These are phyloP conservation scores for Carnegiea gigantea DNA, from an alignment of 179 eudicot genomes.

Conservation along the genomic window DNA sequence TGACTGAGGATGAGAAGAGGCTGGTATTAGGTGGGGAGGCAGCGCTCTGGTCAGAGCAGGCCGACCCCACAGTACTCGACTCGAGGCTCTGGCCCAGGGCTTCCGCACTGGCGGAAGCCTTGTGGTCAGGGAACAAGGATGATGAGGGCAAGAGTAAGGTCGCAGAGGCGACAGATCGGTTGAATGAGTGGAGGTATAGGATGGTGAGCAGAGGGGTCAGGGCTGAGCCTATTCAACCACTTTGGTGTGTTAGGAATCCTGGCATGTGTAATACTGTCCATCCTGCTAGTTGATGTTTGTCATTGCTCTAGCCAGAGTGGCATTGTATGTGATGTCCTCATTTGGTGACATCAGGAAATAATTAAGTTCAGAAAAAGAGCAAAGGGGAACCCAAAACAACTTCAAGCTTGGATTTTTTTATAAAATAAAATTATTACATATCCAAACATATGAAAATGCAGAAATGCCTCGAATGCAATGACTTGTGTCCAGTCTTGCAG, in stretches of 20 bases:
- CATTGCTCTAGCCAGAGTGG: neutral
- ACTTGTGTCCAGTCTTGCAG: neutral
- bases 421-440: too few species aligned
- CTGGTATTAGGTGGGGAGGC: conserved; percentile 91
- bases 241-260: conserved; percentile 84
- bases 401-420: neutral
- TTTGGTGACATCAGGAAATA: neutral
- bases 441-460: neutral
- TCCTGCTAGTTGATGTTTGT: conserved; percentile 10
- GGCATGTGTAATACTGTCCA: conserved; percentile 82
- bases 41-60: conserved; percentile 93
- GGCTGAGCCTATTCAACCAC: conserved; percentile 90
- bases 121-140: conserved; percentile 84
- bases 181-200: conserved; percentile 76
- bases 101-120: conserved; percentile 71
- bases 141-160: conserved; percentile 64
- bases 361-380: neutral
- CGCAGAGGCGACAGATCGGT: conserved; percentile 80
- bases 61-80: conserved; percentile 78
- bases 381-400: neutral
- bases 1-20: conserved; percentile 51
- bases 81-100: conserved; percentile 80
- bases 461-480: neutral
- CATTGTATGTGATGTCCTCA: neutral
- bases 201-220: conserved; percentile 82